Evolutionary conservation across 805 yeast genomes (phyloP).

Genomic region (Teunomyces panamensis): DNA sequence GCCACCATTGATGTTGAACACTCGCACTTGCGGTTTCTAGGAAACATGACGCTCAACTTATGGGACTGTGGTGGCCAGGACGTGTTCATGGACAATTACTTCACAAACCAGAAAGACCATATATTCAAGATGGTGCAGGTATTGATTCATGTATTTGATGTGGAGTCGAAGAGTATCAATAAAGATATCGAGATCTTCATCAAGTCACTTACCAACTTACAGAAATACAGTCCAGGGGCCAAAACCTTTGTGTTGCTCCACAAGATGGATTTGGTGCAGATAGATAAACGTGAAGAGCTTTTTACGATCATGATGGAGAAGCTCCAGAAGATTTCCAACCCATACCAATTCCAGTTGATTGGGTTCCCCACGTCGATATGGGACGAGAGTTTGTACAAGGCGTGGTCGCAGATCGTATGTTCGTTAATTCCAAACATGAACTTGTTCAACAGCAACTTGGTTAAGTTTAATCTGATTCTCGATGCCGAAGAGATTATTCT

Average conservation of each 20-base stretch:
- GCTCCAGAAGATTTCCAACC: slow-evolving; percentile 69
- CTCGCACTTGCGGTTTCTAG: slow-evolving; percentile 86
- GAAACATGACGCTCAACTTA: slow-evolving; percentile 89
- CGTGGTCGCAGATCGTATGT: slow-evolving; percentile 96
- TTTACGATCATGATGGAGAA: slow-evolving; percentile 82
- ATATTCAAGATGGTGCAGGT: slow-evolving; percentile 96
- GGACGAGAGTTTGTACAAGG: slow-evolving; percentile 94
- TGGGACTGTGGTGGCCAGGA: slow-evolving; percentile 99
- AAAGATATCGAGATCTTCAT: slow-evolving; percentile 92
- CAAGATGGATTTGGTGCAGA: slow-evolving; percentile 93
- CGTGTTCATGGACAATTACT: slow-evolving; percentile 91
- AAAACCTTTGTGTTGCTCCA: slow-evolving; percentile 89
- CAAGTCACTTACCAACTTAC: slow-evolving; percentile 75
- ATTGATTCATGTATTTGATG: slow-evolving; percentile 92
- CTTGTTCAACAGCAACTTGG: slow-evolving; percentile 69
- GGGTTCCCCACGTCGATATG: slow-evolving; percentile 96
- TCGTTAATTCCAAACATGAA: slow-evolving; percentile 90
- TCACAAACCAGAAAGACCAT: slow-evolving; percentile 83
- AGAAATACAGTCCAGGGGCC: slow-evolving; percentile 84
- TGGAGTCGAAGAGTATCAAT: slow-evolving; percentile 84
- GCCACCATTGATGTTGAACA: slow-evolving; percentile 99
- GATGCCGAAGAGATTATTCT: slow-evolving; percentile 87
- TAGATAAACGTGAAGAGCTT: slow-evolving; percentile 79
- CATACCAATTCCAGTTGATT: slow-evolving; percentile 58
- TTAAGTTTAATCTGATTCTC: slow-evolving; percentile 67